Evolutionary conservation across 371 early-diverging fungal genomes (phyloP), one percentile per base, ranked within the genome.

Genomic region (Circinella umbellata): DNA sequence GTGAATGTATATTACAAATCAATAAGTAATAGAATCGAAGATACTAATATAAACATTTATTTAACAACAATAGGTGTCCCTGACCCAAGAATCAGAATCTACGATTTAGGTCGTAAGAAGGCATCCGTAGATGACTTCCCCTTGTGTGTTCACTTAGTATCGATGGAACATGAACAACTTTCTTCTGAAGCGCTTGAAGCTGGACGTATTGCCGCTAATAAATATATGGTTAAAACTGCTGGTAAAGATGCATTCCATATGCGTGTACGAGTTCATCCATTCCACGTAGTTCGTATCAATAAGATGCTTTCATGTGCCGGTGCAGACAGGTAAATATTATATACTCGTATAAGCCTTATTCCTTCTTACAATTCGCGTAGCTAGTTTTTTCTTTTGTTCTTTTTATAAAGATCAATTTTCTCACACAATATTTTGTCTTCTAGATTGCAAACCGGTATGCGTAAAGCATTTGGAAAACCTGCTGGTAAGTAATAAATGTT

Each of bases 291-390:
- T 76, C 97, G 99, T 83, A 99, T 99, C 94, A 99, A 99, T 94
- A 99, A 99, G 92, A 99, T 99, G 99, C 94, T 99, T 93, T 99
- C 99, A 73, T 99, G 99, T 89, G 99, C 99, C 80, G 99, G 99
- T 89, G 99, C 99, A 78, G 99, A 99, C 94, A 39, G 63, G 63
- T 63, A 63, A 62, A 61, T 42, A 9, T 42, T 42, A 11, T 42
- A 9, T 47, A 47, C 3, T 47, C 34, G 27, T 59, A 5, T n/a
- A 9, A 9, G 3, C 34, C 34, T 34, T 18, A 59, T 59, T 10
- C 27, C 27, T 27, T 27, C 27, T 27, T 27, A 27, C 0, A 27
- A 27, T 27, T 2, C 27, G 36, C 15, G 46, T 46, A 27, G 46
- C 37, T n/a, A 11, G 10, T 14, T n/a, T 14, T 39, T 47, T 37